Evolutionary conservation across 306 rosid genomes (phyloP), one percentile per base, ranked within the genome.

Genomic region (Begonia fuchsioides): DNA sequence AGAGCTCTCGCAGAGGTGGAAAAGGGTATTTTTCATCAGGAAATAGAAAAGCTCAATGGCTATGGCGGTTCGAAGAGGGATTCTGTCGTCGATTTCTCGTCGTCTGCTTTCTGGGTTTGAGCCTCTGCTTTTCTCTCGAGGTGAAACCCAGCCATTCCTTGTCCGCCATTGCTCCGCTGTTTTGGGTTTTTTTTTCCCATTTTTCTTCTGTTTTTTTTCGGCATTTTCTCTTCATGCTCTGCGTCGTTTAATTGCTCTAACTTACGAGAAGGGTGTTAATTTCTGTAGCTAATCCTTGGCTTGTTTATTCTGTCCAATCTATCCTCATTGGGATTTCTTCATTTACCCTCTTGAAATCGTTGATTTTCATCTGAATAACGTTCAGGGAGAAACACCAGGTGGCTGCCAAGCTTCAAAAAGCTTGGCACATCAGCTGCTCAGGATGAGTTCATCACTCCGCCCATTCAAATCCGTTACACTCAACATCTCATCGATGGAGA

Each of bases 401-500:
- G 63, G 39, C 56, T 53, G 59, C 56, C 51, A 49, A 66, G 63
- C 43, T 61, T 44, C 5, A 58, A 50, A 58, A 64, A 83, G 55
- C 78, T 68, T 40, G 78, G 82, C 65, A 74, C 97, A 0, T 77
- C 86, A 12, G 76, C 80, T 46, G 77, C 64, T 39, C 65, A 39
- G 56, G 86, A 83, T 60, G 82, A 78, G 40, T 54, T 76, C 44
- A 63, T 88, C 64, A 72, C 44, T 68, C 97, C 97, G 58, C 75
- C 73, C 32, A 78, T 84, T 66, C 63, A 72, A 58, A 72, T 88
- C 5, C 53, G 16, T 19, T 57, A 74, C 59, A 88, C 93, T 15
- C 86, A 81, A 63, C 64, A 56, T 71, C 73, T 88, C 8, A 88
- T 88, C 46, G 76, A 88, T 74, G 95, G 97, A 2, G 60, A 68